Base-by-base conservation (phyloP, 495 filamentous ascomycete genomes). In the Penicillium desertorum region DNA sequence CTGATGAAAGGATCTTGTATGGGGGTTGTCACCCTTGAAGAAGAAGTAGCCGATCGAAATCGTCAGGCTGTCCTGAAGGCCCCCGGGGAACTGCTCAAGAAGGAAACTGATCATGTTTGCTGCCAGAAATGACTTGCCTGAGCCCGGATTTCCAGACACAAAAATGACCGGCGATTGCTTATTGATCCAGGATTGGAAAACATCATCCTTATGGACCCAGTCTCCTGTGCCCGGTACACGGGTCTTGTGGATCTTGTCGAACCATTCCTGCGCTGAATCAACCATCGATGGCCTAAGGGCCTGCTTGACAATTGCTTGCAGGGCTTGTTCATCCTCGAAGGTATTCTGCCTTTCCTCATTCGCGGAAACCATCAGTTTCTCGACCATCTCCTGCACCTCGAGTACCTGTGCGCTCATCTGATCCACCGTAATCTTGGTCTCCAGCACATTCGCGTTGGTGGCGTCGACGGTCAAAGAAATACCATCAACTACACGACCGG, bases 1-100 rank as follows among this genome's bases (percentile, higher is more conserved):
- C 22, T 65, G 62, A 36, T 70, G 58, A 9, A 67, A 42, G 7
- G 55, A 62, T 27, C 68, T 39, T 20, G 64, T 69, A 25, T 68
- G 51, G 16, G 62, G 62, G 36, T 66, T 59, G 44, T 70, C 60
- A 32, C 66, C 60, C 39, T 63, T 69, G 66, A 72, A 69, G 61
- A 67, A 71, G 57, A 74, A 74, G 54, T 67, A 74, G 2, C 54
- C 70, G 30, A 68, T 37, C 9, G 63, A 70, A n/a, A 45, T 55
- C 61, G 57, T 9, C 3, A 4, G 23, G 23, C 23, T 23, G 23
- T 23, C 23, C 5, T 5, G 3, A 23, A 23, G 23, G 23, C 23
- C 23, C 4, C 4, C 0, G 23, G 59, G 56, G 45, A 45, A 57
- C 3, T 5, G 45, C 0, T 43, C 27, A 2, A 36, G 29, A 17